Conservation (phyloP, 75 land plant species). For the Ceratopteris richardii region DNA sequence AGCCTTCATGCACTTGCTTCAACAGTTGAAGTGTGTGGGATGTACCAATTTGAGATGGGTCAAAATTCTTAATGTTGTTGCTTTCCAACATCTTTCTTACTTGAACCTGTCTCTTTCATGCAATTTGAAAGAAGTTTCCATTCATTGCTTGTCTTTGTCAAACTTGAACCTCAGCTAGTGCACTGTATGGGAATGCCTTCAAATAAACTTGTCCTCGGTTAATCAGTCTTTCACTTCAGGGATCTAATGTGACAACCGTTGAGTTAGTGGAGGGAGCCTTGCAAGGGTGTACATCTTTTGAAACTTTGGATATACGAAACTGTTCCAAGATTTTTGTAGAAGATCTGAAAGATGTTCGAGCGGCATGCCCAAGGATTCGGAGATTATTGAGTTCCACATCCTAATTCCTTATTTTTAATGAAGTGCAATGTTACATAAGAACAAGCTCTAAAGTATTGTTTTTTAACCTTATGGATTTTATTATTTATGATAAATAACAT, state of each 20-base stretch:
- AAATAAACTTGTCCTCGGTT: conserved; percentile 78
- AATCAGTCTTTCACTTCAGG: conserved; percentile 79
- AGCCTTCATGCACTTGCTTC: conserved; percentile 33
- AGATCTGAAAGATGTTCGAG: conserved; percentile 11
- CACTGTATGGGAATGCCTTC: conserved; percentile 58
- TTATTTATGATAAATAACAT: too few relatives aligned
- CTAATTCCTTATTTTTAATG: too few relatives aligned
- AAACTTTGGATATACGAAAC: conserved; percentile 81
- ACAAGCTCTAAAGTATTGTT: too few relatives aligned
- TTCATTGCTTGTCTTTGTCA: conserved; percentile 58
- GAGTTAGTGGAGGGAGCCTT: conserved; percentile 55
- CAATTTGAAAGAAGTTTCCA: conserved; percentile 75
- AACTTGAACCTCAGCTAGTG: conserved; percentile 91
- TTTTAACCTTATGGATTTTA: too few relatives aligned
- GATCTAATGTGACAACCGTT: conserved; percentile 58
- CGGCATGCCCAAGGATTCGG: conserved; percentile 22
- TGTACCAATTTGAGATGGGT: conserved; percentile 84
- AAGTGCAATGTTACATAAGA: too few relatives aligned
- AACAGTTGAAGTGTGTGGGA: conserved; percentile 84
- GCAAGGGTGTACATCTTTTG: conserved; percentile 56
- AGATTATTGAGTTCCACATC: conserved; percentile 18
- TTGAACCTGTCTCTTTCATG: conserved; percentile 77
- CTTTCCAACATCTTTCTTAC: conserved; percentile 50
- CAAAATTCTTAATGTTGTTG: conserved; percentile 43
- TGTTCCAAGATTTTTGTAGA: conserved; percentile 46